Base-by-base conservation (phyloP, 1,284 basidiomycete genomes). In the Ganoderma meredithae region DNA sequence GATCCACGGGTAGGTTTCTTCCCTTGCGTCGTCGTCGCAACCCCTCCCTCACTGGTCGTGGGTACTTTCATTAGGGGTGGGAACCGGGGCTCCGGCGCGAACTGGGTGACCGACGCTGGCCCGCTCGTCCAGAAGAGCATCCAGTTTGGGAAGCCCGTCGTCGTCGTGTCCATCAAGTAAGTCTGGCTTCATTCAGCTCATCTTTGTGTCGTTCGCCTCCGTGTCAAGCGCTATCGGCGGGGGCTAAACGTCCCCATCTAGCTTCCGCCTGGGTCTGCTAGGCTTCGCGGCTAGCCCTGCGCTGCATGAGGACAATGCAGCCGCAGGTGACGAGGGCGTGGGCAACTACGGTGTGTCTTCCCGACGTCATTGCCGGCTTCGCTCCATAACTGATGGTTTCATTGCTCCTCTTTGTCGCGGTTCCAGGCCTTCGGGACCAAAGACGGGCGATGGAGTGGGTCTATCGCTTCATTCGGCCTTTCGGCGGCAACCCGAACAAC, bases 81-180 rank as follows among this genome's bases (percentile, higher is more conserved):
- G 12, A 87, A 91, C 75, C 82, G 86, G 72, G 92, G 92, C 25
- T 88, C 86, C 66, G 92, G 91, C 8, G 91, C 91, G 6, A 86
- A 85, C 74, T 93, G 92, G 92, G 80, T 91, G 12, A 92, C 88
- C 71, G 92, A 93, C 70, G 89, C 88, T 17, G 92, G 89, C 60
- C 81, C 86, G 36, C 80, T 93, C 22, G 91, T 94, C 27, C 84
- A 85, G 67, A 88, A 88, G 75, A 90, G 91, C 76, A 81, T 92
- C 33, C 76, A 82, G 53, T 77, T 85, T 40, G 84, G 83, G 25
- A 91, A 87, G 76, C 92, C 91, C 0, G 80, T 93, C 60, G 84
- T 93, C 62, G 76, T 93, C 59, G 88, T 94, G 60, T 88, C 88
- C n/a, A 84, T 92, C 81, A 94, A 93, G 91, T 93, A 77, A 70